Base-by-base conservation (phyloP, 352 stramenopile species). In the Pythium graminicola region DNA sequence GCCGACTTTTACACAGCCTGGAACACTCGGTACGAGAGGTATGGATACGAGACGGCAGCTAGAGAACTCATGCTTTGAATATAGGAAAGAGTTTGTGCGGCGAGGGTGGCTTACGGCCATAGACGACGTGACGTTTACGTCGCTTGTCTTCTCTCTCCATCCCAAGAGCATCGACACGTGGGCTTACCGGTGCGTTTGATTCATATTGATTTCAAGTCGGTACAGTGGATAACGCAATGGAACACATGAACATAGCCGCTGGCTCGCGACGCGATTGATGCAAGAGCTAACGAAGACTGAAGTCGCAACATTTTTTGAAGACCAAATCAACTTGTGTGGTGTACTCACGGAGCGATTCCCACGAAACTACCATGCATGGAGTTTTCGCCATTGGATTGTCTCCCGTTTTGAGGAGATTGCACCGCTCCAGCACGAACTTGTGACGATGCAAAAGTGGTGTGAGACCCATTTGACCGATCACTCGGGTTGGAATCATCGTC, bases 91-190 rank as follows among this genome's bases (percentile, higher is more conserved):
- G 16, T 72, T 84, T 26, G 76, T 92, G 44, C 29, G 33, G 2
- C 40, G 67, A 20, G 71, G 72, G 3, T 65, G 49, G 50, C 60
- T 89, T 13, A 47, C 71, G 11, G 65, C 62, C 5, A 20, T 51
- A 1, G 49, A 72, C 7, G 82, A 93, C 44, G 54, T 87, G 45
- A 62, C 62, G 36, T 90, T 93, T 48, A 82, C 65, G 29, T 73
- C 85, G 50, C 57, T 93, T 19, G 71, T 93, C 10, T 86, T 89
- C 52, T 73, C 77, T 13, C 54, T 89, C 31, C 79, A 93, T 36
- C 73, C 82, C 0, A 93, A 93, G 68, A 93, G 82, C 51, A 90
- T 90, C 55, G 81, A 93, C 56, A 93, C 79, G 36, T 93, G 81
- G 81, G 79, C 81, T 3, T 86, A 93, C 48, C 65, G 82, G 78